Base-by-base conservation (phyloP, 805 yeast species). In the Phaffomyces antillensis region DNA sequence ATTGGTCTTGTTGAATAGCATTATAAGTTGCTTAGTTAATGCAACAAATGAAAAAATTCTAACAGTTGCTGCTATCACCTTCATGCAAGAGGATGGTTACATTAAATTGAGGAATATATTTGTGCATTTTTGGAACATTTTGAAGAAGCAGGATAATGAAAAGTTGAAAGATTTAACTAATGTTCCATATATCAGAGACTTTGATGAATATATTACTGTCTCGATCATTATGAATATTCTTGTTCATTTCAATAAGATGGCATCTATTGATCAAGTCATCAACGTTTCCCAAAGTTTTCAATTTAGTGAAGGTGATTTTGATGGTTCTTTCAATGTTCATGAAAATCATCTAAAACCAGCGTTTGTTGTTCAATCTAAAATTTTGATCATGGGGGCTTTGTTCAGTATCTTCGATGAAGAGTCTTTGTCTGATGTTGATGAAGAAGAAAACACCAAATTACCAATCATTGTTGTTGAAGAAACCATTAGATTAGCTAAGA, bases 11-110 rank as follows among this genome's bases (percentile, higher is more conserved):
- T 46, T 66, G 7, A 64, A 71, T 44, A 61, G 70, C 35, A 60
- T 67, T 46, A 60, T 61, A 7, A 64, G 62, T 48, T 60, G 67
- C 31, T 52, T 63, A 45, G 56, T 63, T 4, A 64, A 62, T 43
- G 59, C 69, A 1, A 60, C 58, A 9, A 54, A 57, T 15, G 69
- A 60, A 34, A 60, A 56, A 31, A 36, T 65, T 5, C 61, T 67
- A 36, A 66, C 71, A 2, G 45, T 68, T n/a, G 68, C 66, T 28
- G 66, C 65, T 2, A 66, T 79, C 23, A 57, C 73, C n/a, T 70
- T 81, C 38, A 63, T 79, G 45, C 81, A 80, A 53, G 56, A 64
- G 36, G 76, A 73, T 9, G 80, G 81, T 5, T 72, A 71, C 44
- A 54, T 61, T 3, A 53, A 50, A 6, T 54, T 72, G 38, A 62